Base-by-base conservation (phyloP, 805 yeast genomes). In the Barnettozyma wickerhamii region DNA sequence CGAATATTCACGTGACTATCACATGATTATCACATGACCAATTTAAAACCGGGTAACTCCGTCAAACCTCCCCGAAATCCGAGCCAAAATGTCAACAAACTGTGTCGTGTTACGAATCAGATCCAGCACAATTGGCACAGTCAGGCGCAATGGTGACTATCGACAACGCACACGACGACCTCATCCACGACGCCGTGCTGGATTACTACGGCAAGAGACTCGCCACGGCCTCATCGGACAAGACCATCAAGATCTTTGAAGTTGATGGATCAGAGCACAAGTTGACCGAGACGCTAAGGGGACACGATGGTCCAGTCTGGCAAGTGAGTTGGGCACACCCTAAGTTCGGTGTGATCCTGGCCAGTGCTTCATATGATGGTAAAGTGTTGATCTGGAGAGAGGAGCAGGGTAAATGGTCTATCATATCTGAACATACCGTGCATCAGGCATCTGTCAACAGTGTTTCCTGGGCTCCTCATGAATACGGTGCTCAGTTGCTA, bases 321-420 rank as follows among this genome's bases (percentile, higher is more conserved):
- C 96, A 91, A 66, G 95, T 89, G 17, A 79, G 87, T 40, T 93
- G 99, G 99, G 98, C 98, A 3, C 99, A 93, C 61, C 99, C 99
- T 24, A 91, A 91, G 63, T 93, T 91, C 59, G 99, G 99, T 30
- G 83, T 88, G 12, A 87, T 91, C 48, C 72, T 93, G 49, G 99
- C 99, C 1, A 84, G 95, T 19, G 87, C 95, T 53, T 88, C 96
- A 2, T 93, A 88, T 59, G 97, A 93, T 60, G 99, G 99, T 40
- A 84, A 84, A 56, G 97, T 87, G 14, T 68, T 90, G 46, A 80
- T 93, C 55, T 93, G 99, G 99, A 84, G 87, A 58, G 96, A 91
- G 64, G 96, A 88, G 53, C 81, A 84, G 38, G 88, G 84, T 35
- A 77, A 74, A 53, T 93, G 98, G 98, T 69, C 83, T 23, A 82